Evolutionary conservation across 371 early-diverging fungal species (phyloP).

Genomic region (Circinella minor): DNA sequence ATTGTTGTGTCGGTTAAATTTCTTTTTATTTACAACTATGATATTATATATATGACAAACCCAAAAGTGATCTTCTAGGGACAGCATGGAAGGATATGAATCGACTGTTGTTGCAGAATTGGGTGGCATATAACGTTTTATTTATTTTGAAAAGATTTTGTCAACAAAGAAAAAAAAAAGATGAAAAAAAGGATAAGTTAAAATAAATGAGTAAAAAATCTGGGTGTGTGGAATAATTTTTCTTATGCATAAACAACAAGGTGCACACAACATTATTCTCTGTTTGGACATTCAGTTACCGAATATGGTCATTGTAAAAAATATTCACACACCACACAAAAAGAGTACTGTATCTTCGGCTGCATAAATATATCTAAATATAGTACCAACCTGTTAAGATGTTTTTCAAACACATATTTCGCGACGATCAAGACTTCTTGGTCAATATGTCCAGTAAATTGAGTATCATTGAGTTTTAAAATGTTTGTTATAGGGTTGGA

Average conservation of each 20-base stretch:
- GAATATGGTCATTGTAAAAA: background rate
- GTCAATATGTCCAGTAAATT: no score
- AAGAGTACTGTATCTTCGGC: no score
- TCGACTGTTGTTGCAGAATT: constrained; percentile 3
- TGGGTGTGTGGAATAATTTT: background rate
- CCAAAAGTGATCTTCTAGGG: constrained; percentile 34
- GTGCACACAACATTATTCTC: background rate
- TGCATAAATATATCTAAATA: no score
- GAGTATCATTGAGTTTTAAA: no score
- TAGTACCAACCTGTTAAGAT: no score
- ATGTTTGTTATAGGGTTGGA: no score
- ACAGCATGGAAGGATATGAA: background rate
- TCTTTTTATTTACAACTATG: constrained; percentile 18
- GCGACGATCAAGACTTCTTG: no score
- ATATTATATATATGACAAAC: constrained; percentile 10
- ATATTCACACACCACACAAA: background rate
- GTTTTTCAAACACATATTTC: no score
- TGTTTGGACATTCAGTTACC: constrained; percentile 3
- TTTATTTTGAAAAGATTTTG: background rate
- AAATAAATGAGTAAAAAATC: background rate
- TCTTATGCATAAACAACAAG: background rate
- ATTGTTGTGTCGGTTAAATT: background rate
- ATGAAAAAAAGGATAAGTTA: background rate
- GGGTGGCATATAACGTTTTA: background rate
- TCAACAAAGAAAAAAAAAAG: background rate